These are phyloP conservation scores for Ottelia alismoides DNA, from an alignment of 106 monocot species.

Conservation along the genomic window DNA sequence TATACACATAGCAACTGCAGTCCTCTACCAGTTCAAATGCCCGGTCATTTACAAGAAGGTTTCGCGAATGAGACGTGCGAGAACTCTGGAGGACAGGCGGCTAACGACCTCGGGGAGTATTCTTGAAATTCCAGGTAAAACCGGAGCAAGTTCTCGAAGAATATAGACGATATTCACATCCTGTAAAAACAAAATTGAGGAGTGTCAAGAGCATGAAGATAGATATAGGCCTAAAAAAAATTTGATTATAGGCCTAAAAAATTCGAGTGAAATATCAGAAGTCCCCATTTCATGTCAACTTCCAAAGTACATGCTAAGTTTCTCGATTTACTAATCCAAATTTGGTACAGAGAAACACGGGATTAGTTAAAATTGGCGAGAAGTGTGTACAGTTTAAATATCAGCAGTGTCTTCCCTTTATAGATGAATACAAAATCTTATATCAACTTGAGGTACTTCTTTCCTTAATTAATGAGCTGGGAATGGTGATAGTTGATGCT, in stretches of 20 bases:
- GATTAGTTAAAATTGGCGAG: background rate
- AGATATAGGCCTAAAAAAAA: background rate
- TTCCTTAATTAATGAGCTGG: no score
- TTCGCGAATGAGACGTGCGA: slow-evolving; percentile 70
- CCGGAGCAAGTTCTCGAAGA: slow-evolving; percentile 76
- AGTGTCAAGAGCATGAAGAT: background rate
- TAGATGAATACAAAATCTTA: no score
- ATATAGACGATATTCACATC: slow-evolving; percentile 36
- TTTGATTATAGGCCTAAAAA: background rate
- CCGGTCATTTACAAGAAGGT: slow-evolving; percentile 45
- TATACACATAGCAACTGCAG: no score
- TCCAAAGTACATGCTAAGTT: no score
- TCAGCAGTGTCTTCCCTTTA: no score
- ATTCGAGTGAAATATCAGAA: background rate
- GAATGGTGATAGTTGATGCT: no score
- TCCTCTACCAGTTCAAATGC: no score
- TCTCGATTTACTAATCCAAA: no score
- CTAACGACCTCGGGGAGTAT: slow-evolving; percentile 71
- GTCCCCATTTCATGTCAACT: no score
- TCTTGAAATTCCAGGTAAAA: slow-evolving; percentile 73
- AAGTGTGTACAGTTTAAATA: no score
- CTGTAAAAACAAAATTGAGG: slow-evolving; percentile 17
- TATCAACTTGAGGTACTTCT: no score
- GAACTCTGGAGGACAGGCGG: slow-evolving; percentile 53
- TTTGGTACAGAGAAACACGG: no score